Evolutionary conservation across 768 basidiomycete genomes (phyloP), one percentile per base, ranked within the genome.

Genomic region (Mycena leptocephala): DNA sequence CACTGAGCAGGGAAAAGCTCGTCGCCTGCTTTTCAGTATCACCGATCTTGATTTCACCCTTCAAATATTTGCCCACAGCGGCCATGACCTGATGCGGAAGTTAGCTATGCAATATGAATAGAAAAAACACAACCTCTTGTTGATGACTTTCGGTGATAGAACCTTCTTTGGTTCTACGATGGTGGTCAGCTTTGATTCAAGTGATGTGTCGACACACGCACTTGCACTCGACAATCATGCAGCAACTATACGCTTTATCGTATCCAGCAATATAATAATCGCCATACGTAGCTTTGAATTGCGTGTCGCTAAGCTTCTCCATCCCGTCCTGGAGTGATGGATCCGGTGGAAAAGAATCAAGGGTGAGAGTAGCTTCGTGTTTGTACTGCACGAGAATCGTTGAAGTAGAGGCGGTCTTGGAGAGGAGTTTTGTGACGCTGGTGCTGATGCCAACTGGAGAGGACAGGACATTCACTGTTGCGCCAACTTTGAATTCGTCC

Each of bases 231-330:
- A 78, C 75, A 13, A 76, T 70, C 79, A 80, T 76, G 5, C 75
- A 56, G 75, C 76, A 80, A 22, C 69, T 75, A 26, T 76, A 78
- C 46, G 58, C 72, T 13, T 68, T 66, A n/a, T 69, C 55, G 22
- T 43, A 64, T 8, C 79, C 79, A 2, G 77, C 79, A 28, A 80
- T 73, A 58, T 80, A 80, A 35, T 80, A 80, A 66, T 80, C 76
- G 5, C 79, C 79, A 74, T 70, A 80, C 46, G n/a, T 46, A 14
- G 70, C 72, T 58, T 75, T 63, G 48, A 80, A 80, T 8, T 70
- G 76, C 11, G 35, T 41, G 16, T 72, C 75, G 5, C 56, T 8
- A 20, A 80, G 67, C 8, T 74, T 51, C 46, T 65, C 48, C 24
- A 80, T 30, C 22, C 75, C 75, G 8, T 73, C 48, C 72, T 72